Percentiles rank a stretch among this genome's conserved stretches.
phyloP scores from a whole-genome alignment of 495 filamentous ascomycete genomes.

The Hypoxylon rickii region DNA sequence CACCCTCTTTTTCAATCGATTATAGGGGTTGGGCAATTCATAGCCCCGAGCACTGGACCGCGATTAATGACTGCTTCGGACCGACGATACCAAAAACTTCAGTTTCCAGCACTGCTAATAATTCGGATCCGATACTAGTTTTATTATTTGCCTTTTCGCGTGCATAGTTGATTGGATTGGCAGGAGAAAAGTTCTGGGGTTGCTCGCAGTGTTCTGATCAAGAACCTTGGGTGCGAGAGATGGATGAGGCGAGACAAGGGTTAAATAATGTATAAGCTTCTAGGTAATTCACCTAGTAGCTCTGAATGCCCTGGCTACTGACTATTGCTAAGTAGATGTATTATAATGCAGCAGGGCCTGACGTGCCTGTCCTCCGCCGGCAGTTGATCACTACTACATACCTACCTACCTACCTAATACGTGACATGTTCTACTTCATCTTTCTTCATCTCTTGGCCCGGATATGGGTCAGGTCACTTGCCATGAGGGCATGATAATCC shows the following conservation, averaged over 20 bases:
- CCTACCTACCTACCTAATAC: too few relatives aligned
- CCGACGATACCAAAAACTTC: slow-evolving; percentile 38
- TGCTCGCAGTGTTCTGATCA: neutral
- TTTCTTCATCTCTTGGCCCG: too few relatives aligned
- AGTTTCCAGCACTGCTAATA: slow-evolving; percentile 14
- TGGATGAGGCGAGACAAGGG: slow-evolving; percentile 1
- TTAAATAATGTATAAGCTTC: slow-evolving; percentile 11
- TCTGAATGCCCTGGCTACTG: slow-evolving; percentile 6
- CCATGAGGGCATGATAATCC: too few relatives aligned
- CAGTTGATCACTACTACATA: neutral
- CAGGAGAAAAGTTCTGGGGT: slow-evolving; percentile 3
- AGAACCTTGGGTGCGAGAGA: neutral
- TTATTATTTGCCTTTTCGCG: slow-evolving; percentile 16
- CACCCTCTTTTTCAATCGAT: slow-evolving; percentile 2
- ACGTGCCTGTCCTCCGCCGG: slow-evolving; percentile 9
- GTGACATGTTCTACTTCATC: too few relatives aligned
- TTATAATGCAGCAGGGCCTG: slow-evolving; percentile 22
- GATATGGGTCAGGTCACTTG: too few relatives aligned
- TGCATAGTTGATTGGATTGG: slow-evolving; percentile 17
- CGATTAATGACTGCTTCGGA: slow-evolving; percentile 35
- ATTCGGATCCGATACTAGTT: slow-evolving; percentile 10
- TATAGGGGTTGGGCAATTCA: slow-evolving; percentile 3
- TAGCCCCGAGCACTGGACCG: slow-evolving; percentile 22
- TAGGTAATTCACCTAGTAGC: too few relatives aligned
- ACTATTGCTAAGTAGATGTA: slow-evolving; percentile 22